Evolutionary conservation across 805 yeast genomes (phyloP).

Genomic region (Lipomyces spencermartinsiae): DNA sequence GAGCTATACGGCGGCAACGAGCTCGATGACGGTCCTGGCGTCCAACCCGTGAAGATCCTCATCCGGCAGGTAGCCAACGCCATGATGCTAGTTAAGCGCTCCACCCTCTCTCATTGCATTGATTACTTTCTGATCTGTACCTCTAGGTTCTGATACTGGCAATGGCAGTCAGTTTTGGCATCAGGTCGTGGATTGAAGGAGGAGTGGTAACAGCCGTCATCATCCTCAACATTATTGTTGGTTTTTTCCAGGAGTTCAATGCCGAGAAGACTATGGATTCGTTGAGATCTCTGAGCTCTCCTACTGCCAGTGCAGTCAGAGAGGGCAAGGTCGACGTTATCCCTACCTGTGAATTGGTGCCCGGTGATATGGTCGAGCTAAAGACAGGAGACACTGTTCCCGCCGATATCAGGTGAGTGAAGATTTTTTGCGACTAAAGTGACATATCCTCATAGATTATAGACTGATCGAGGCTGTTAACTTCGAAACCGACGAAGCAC

Average conservation of each 20-base stretch:
- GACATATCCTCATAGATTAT: background rate
- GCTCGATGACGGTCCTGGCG: conserved; percentile 63
- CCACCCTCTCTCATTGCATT: background rate
- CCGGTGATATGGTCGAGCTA: conserved; percentile 51
- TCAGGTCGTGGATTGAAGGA: conserved; percentile 41
- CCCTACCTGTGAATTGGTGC: conserved; percentile 50
- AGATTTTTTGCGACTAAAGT: conserved; percentile 20
- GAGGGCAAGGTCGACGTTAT: conserved; percentile 50
- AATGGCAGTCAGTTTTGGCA: conserved; percentile 64
- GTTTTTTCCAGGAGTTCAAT: conserved; percentile 57
- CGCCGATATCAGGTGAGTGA: conserved; percentile 51
- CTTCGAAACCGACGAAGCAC: conserved; percentile 53
- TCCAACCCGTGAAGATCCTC: conserved; percentile 60
- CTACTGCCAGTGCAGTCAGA: conserved; percentile 54
- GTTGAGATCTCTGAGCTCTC: conserved; percentile 52
- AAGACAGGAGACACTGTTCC: conserved; percentile 53
- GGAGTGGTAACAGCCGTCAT: conserved; percentile 55
- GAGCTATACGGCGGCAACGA: conserved; percentile 60
- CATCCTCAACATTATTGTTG: conserved; percentile 54
- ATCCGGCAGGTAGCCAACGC: conserved; percentile 76
- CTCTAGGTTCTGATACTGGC: conserved; percentile 47
- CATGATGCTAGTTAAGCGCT: conserved; percentile 63
- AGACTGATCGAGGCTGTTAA: conserved; percentile 40
- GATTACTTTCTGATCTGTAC: background rate
- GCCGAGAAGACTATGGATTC: conserved; percentile 60